phyloP scores from a whole-genome alignment of 495 filamentous ascomycete genomes.

The Aspergillus cristatus region DNA sequence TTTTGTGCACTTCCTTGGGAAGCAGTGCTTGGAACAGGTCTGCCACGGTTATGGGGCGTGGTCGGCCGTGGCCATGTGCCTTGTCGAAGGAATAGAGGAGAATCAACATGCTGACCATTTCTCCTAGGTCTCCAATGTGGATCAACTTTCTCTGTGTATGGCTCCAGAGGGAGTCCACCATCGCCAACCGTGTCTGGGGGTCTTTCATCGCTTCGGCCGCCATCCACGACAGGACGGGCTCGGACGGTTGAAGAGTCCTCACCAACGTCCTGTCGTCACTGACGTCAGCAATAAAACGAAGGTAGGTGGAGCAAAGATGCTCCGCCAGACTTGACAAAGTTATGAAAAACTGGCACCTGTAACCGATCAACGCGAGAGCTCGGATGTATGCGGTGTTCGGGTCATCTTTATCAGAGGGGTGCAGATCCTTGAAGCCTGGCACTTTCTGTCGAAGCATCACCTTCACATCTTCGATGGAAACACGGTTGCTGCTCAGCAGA shows the following conservation, averaged over 20 bases:
- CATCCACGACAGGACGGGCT: background rate
- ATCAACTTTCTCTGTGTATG: background rate
- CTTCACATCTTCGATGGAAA: background rate
- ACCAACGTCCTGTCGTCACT: background rate
- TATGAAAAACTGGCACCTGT: background rate
- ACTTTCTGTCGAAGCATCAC: background rate
- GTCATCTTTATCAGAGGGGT: background rate
- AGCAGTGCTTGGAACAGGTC: background rate
- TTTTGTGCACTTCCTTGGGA: background rate
- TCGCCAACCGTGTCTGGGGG: background rate
- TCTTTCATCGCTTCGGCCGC: background rate
- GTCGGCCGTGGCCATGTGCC: background rate
- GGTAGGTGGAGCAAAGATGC: background rate
- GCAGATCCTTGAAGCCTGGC: background rate
- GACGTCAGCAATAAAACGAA: constrained; percentile 1
- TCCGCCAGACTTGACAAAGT: background rate
- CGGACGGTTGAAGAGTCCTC: background rate
- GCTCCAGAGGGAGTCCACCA: background rate
- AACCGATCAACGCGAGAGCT: background rate
- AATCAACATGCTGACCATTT: background rate
- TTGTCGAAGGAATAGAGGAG: background rate
- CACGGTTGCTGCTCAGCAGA: background rate
- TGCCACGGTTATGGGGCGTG: background rate
- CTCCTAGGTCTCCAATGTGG: background rate
- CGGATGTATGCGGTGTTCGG: background rate